Base-by-base conservation (phyloP, 108 stramenopile genomes). In the Cyclostephanos tholiformis region DNA sequence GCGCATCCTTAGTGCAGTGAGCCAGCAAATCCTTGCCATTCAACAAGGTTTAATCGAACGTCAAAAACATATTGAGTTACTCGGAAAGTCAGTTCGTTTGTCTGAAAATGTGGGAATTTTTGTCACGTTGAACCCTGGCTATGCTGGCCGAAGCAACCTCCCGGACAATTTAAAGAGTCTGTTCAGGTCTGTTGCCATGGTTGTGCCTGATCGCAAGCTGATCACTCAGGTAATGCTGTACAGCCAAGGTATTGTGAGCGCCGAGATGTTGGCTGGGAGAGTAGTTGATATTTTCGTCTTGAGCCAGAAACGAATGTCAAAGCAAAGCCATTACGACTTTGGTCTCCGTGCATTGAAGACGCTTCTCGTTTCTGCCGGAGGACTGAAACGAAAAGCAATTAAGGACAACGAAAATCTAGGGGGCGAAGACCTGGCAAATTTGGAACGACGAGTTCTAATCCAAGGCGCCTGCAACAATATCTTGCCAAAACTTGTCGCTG, bases 101-200 rank as follows among this genome's bases (percentile, higher is more conserved):
- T 89, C 98, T 77, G 88, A 94, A 59, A 93, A 97, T 73, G 97
- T 99, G 58, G 98, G 96, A 9, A 97, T 98, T 55, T 99, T 99
- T 76, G 94, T 99, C 11, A 99, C 99, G 22, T 97, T 99, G 97
- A 99, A 99, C 79, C 99, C 99, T 36, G 99, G 98, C 36, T 99
- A 99, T 82, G 98, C 97, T 8, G 98, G 99, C n/a, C 93, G 99
- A 50, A 90, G 90, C 56, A 97, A 98, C 74, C 90, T 99, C 57
- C 99, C 99, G 12, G 99, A 99, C 71, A 99, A 98, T 75, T 84
- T 99, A 36, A 99, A 99, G 83, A 92, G 80, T 43, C 90, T 99
- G 14, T 99, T 99, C 85, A 83, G 99, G 16, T 92, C 98, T 8
- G 95, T 98, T 13, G 99, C 99, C 23, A 99, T 99, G 99, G 95